A percentile compares a stretch with the other conserved stretches of the same genome.
Evolutionary conservation across 202 grass and related monocot species (phyloP).

Genomic region (Musa balbisiana): DNA sequence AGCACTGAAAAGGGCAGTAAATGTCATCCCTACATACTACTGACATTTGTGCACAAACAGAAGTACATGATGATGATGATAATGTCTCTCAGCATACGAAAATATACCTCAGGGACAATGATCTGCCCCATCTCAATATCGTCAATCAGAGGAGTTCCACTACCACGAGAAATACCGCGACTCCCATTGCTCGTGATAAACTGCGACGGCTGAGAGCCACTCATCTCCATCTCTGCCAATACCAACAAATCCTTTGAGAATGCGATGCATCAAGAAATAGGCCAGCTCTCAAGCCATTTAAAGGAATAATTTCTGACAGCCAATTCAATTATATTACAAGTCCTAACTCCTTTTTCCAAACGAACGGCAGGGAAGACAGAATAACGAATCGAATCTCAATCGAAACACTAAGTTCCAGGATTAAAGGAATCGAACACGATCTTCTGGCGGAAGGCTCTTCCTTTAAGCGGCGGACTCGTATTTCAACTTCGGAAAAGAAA

Average conservation of each 20-base stretch:
- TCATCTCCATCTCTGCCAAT: not conserved
- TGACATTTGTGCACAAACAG: slow-evolving; percentile 7
- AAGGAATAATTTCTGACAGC: not conserved
- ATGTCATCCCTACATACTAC: slow-evolving; percentile 1
- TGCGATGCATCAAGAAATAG: not conserved
- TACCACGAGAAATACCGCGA: slow-evolving; percentile 36
- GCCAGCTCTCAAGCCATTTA: not conserved
- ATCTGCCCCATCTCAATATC: slow-evolving; percentile 81
- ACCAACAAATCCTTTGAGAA: not conserved
- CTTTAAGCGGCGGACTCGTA: not conserved
- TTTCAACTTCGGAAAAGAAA: not conserved
- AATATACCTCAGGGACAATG: slow-evolving; percentile 72
- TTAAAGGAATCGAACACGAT: not conserved
- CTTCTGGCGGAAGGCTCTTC: not conserved
- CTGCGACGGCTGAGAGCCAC: slow-evolving; percentile 24
- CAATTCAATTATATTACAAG: not conserved
- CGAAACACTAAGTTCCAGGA: not conserved
- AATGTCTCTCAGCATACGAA: not conserved
- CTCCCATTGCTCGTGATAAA: slow-evolving; percentile 53
- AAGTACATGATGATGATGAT: not conserved
- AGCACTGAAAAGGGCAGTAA: not conserved
- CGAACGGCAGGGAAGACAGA: not conserved
- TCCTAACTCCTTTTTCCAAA: not conserved
- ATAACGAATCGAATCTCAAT: not conserved
- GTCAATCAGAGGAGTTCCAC: slow-evolving; percentile 62